These are phyloP conservation scores for Rhipidocladum racemiflorum DNA, from an alignment of 176 grass and related monocot species.

Conservation along the genomic window DNA sequence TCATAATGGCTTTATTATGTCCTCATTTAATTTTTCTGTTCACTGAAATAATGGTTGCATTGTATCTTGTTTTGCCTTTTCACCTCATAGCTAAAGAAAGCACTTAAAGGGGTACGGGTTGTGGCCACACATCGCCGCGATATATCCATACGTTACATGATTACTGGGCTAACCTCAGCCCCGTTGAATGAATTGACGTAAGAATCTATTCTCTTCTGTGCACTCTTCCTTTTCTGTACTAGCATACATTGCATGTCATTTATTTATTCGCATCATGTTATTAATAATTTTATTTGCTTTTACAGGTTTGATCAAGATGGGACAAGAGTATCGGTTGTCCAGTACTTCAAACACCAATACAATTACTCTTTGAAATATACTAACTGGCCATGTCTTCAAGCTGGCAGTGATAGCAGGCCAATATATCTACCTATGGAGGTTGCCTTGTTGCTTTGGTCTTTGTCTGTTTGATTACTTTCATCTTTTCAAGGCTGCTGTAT, in stretches of 20 bases:
- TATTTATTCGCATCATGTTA: neutral
- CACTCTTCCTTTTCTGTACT: neutral
- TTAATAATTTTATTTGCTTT: neutral
- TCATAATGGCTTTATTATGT: neutral
- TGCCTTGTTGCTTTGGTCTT: neutral
- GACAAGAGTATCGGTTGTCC: constrained; percentile 38
- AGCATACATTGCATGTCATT: neutral
- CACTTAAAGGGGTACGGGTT: constrained; percentile 58
- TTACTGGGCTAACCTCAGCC: constrained; percentile 49
- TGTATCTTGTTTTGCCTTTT: neutral
- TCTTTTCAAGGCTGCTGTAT: neutral
- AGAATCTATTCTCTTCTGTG: neutral
- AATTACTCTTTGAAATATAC: constrained; percentile 29
- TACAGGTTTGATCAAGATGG: constrained; percentile 66
- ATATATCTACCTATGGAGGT: constrained; percentile 83
- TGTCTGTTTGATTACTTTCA: neutral
- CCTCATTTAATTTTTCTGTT: neutral
- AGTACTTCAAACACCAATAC: constrained; percentile 64
- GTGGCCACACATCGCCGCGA: constrained; percentile 49
- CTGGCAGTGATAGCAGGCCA: constrained; percentile 55
- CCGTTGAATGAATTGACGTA: constrained; percentile 53
- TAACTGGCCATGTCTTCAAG: constrained; percentile 69
- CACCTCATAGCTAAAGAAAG: constrained; percentile 64
- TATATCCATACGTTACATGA: constrained; percentile 49
- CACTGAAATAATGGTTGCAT: neutral